Evolutionary conservation across 176 grass and related monocot genomes (phyloP), one percentile per base, ranked within the genome.

Genomic region (Avena insularis): DNA sequence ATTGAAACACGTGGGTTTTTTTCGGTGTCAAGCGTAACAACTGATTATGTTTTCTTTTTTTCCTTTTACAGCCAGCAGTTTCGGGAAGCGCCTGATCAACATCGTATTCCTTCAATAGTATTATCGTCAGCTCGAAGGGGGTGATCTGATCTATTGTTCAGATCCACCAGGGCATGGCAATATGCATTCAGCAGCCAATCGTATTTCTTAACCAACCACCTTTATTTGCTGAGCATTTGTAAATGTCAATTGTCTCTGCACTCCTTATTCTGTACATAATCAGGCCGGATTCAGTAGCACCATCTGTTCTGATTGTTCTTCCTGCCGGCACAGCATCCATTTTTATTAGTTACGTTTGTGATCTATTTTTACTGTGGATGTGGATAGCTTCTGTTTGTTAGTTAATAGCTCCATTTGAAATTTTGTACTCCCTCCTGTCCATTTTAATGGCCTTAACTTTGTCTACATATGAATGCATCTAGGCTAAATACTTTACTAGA

Each of bases 131-230:
- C 78, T 83, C 75, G 31, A 88, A 88, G 78, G 65, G 82, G 66
- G 57, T 58, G 82, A 71, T 91, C 86, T 88, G 82, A 71, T 91
- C 86, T 88, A 29, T 64, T 61, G 73, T 85, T 82, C 86, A 73
- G 88, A 86, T 88, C 85, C 82, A 63, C 81, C 75, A 70, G 88
- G 84, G 88, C 83, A 67, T 90, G 83, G 40, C 83, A 70, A 68
- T 90, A 82, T 47, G 64, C 78, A 82, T 86, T 48, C 29, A 54
- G 63, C 68, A 67, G 59, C 40, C 80, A 90, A 60, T 70, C 50
- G 49, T 64, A 60, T 69, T 69, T 40, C 64, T 70, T 65, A 79
- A 40, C 82, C 50, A 79, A 40, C 82, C 50, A 31, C 33, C 70
- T 59, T 76, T 77, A 59, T 20, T 8, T 86, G 46, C 48, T 79